Base-by-base conservation (phyloP, 2,329 filamentous ascomycete species). In the Fusarium sp. region DNA sequence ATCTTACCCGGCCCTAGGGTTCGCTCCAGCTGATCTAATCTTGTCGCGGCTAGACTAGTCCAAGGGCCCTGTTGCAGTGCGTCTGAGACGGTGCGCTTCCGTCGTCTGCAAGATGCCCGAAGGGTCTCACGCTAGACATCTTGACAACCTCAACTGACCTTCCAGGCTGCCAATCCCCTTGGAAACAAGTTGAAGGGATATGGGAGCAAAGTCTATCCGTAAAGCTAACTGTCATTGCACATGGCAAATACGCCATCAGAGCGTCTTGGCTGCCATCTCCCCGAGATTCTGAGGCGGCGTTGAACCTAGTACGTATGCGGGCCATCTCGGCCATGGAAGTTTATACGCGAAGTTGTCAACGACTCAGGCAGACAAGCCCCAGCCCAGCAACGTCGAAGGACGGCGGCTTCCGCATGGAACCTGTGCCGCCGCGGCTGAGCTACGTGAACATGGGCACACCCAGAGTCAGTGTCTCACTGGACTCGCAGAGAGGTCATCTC, bases 61-160 rank as follows among this genome's bases (percentile, higher is more conserved):
- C 44, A 43, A 36, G 60, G 40, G 4, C 51, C 60, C 31, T 56
- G 44, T 55, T 51, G 41, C 63, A 63, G 37, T 36, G 58, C 47
- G 18, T 23, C 18, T 23, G 18, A 66, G 39, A 60, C 23, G 41
- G 46, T 50, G 16, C 37, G 18, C 61, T 18, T 46, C 16, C n/a
- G 53, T 56, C 13, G 16, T 31, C 40, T 56, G 64, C 62, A 65
- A 48, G 31, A 66, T 40, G 57, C 55, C 58, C 18, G 3, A 66
- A 56, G 40, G 46, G 50, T 54, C 56, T 31, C 27, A 18, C 39
- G 51, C 51, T 46, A 44, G 16, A 44, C 7, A 34, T 34, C 31
- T 34, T 34, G 7, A 9, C 16, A 51, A 23, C 48, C 48, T 37
- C 34, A 34, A 36, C 30, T 50, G 30, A 12, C 10, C 31, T 23